A percentile compares a stretch with the other conserved stretches of the same genome.
Evolutionary conservation across 768 basidiomycete genomes (phyloP).

Genomic region (Boletus eberwhitei): DNA sequence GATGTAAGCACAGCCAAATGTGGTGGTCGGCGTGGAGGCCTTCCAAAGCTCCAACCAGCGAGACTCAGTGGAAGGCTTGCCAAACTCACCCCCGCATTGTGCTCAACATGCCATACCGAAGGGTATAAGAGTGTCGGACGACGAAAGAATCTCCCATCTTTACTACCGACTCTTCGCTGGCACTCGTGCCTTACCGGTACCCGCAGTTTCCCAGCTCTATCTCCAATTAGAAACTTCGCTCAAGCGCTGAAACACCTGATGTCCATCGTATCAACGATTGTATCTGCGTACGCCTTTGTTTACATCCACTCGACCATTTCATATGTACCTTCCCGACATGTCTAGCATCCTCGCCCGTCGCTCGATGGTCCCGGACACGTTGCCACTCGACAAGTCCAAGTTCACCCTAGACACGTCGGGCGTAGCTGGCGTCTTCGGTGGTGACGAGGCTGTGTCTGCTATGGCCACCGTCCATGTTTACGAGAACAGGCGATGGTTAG

Average conservation of each 20-base stretch:
- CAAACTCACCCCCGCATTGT: not conserved
- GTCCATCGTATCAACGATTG: not conserved
- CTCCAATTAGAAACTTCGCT: constrained; percentile 1
- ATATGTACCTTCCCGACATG: constrained; percentile 23
- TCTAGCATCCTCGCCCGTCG: constrained; percentile 14
- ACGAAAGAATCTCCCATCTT: not conserved
- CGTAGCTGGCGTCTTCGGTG: constrained; percentile 37
- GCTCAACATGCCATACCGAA: not conserved
- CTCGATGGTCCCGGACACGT: constrained; percentile 8
- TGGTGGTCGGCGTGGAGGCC: too few relatives aligned
- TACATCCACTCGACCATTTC: not conserved
- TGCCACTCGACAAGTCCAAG: constrained; percentile 17
- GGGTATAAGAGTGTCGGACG: not conserved
- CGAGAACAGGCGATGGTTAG: constrained; percentile 32
- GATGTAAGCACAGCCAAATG: too few relatives aligned
- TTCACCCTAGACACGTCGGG: constrained; percentile 33
- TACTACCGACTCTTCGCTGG: not conserved
- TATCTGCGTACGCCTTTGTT: constrained; percentile 9
- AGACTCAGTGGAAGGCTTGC: too few relatives aligned
- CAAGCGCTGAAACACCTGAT: not conserved
- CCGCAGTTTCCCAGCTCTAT: not conserved
- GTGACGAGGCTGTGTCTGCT: constrained; percentile 37
- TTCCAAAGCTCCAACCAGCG: too few relatives aligned
- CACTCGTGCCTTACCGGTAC: not conserved
- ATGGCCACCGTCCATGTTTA: constrained; percentile 38